phyloP scores from a whole-genome alignment of 306 rosid species.

The Delonix regia region DNA sequence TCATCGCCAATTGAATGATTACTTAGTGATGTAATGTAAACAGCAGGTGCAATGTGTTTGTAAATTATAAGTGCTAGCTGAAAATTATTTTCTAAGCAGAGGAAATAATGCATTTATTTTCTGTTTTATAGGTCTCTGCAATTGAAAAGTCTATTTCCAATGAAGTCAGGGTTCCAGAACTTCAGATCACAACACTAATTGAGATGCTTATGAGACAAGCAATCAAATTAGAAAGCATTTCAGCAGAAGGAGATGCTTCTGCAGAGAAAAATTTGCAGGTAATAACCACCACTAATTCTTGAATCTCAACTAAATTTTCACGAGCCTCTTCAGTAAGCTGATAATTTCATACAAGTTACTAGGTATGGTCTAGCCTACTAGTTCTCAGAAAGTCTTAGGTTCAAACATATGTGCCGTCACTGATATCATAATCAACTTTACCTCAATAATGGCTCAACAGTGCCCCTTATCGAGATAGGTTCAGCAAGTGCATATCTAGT shows the following conservation, averaged over 20 bases:
- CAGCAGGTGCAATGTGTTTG: neutral
- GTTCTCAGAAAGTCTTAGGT: neutral
- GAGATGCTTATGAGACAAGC: conserved; percentile 95
- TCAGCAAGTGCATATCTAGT: neutral
- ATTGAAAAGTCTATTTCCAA: conserved; percentile 62
- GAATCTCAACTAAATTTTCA: neutral
- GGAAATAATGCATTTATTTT: neutral
- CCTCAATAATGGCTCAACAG: neutral
- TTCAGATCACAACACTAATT: conserved; percentile 76
- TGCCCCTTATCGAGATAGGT: neutral
- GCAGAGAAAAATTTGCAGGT: conserved; percentile 71
- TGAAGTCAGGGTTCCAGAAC: conserved; percentile 75
- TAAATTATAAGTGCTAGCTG: neutral
- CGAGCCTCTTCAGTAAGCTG: neutral
- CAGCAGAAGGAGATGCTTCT: conserved; percentile 77
- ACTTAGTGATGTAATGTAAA: neutral
- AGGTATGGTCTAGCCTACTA: neutral
- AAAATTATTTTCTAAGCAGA: neutral
- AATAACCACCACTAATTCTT: neutral
- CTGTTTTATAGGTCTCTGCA: conserved; percentile 48
- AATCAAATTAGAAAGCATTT: conserved; percentile 67
- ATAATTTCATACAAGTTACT: neutral
- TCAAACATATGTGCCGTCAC: neutral
- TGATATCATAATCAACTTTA: neutral
- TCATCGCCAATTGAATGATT: neutral